Evolutionary conservation across 139 green algal species (phyloP).

Genomic region (Coccomyxa sp.): DNA sequence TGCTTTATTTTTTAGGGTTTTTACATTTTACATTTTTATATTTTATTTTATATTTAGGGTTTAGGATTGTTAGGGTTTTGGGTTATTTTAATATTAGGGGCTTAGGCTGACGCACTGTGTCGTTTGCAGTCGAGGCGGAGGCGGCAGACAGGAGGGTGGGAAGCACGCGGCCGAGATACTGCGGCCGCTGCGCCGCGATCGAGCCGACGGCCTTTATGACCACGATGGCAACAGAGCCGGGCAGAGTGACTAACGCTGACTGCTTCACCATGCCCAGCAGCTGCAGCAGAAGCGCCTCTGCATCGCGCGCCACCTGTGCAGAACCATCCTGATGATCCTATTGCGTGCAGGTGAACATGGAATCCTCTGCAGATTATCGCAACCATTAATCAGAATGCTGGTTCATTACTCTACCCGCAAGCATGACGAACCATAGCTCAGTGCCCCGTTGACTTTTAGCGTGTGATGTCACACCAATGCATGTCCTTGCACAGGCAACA

Average conservation of each 20-base stretch:
- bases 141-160: constrained; percentile 38
- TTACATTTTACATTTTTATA: too few relatives aligned
- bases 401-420: too few relatives aligned
- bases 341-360: background rate
- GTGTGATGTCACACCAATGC: too few relatives aligned
- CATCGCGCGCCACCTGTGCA: constrained; percentile 21
- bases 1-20: too few relatives aligned
- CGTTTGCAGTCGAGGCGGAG: background rate
- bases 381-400: too few relatives aligned
- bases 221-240: constrained; percentile 25
- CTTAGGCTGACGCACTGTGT: too few relatives aligned
- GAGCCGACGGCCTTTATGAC: constrained; percentile 17
- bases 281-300: constrained; percentile 15
- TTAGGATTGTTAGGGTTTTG: too few relatives aligned
- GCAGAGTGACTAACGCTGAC: constrained; percentile 7
- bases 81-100: too few relatives aligned
- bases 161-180: constrained; percentile 39
- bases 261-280: constrained; percentile 31
- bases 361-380: background rate
- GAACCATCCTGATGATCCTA: background rate
- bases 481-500: too few relatives aligned
- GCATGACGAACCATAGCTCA: too few relatives aligned
- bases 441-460: too few relatives aligned
- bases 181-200: constrained; percentile 35
- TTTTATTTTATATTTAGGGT: too few relatives aligned